A percentile compares a stretch with the other conserved stretches of the same genome.
Conservation (phyloP, 495 filamentous ascomycete species). For the Annulohypoxylon bovei region DNA sequence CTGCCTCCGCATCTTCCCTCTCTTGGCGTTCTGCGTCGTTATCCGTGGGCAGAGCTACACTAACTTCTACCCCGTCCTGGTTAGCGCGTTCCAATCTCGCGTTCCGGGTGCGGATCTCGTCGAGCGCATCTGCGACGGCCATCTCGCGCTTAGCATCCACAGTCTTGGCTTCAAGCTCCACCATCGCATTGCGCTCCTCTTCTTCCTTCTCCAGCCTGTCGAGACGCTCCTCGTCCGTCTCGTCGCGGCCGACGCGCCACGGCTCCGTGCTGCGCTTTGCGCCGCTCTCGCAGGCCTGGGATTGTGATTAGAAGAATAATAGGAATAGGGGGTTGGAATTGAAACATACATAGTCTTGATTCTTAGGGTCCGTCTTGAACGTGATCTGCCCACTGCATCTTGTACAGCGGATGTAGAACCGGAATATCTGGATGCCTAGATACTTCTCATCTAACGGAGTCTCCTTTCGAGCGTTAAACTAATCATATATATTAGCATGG, state of each 20-base stretch:
- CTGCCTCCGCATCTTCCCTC: slow-evolving; percentile 86
- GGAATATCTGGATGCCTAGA: slow-evolving; percentile 83
- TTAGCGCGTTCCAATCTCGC: slow-evolving; percentile 82
- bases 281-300: slow-evolving; percentile 70
- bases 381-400: slow-evolving; percentile 89
- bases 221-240: slow-evolving; percentile 89
- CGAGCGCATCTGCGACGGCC: slow-evolving; percentile 94
- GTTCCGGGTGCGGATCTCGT: slow-evolving; percentile 93
- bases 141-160: slow-evolving; percentile 96
- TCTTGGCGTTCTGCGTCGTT: slow-evolving; percentile 72
- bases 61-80: slow-evolving; percentile 63
- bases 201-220: slow-evolving; percentile 87
- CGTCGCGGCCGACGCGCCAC: slow-evolving; percentile 74
- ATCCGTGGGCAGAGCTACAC: slow-evolving; percentile 58
- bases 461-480: slow-evolving; percentile 87
- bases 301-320: slow-evolving; percentile 2
- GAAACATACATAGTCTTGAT: slow-evolving; percentile 79
- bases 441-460: slow-evolving; percentile 88
- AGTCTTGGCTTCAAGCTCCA: slow-evolving; percentile 86
- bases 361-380: slow-evolving; percentile 94
- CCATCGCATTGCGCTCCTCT: slow-evolving; percentile 85
- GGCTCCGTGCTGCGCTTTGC: slow-evolving; percentile 94
- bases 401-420: slow-evolving; percentile 80
- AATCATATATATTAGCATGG: background rate
- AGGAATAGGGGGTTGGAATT: background rate